Percentiles rank a stretch among this genome's conserved stretches.
Conservation (phyloP, 257 asterid genomes). For the Petrea volubilis region DNA sequence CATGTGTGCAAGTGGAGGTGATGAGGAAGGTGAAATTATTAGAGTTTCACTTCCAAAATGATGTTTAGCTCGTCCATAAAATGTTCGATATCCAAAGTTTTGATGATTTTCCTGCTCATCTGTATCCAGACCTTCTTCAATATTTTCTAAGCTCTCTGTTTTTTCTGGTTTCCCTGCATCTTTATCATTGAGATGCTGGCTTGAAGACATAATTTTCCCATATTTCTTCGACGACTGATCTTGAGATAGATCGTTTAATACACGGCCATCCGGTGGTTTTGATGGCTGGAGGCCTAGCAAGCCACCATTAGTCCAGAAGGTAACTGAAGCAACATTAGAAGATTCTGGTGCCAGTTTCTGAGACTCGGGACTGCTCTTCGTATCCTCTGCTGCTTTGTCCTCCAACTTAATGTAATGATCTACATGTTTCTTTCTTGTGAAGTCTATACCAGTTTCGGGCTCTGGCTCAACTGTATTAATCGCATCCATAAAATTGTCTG, state of each 20-base stretch:
- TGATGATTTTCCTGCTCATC: slow-evolving; percentile 31
- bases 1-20: slow-evolving; percentile 73
- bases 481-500: slow-evolving; percentile 58
- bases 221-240: slow-evolving; percentile 25
- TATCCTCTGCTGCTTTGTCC: slow-evolving; percentile 31
- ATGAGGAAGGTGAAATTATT: slow-evolving; percentile 51
- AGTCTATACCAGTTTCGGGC: slow-evolving; percentile 51
- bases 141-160: slow-evolving; percentile 23
- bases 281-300: slow-evolving; percentile 72
- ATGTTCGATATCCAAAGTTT: slow-evolving; percentile 27
- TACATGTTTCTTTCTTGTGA: slow-evolving; percentile 35
- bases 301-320: slow-evolving; percentile 74
- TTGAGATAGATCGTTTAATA: slow-evolving; percentile 27
- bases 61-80: slow-evolving; percentile 36
- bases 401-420: slow-evolving; percentile 31
- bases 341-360: slow-evolving; percentile 41
- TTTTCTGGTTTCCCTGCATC: slow-evolving; percentile 26
- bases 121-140: no score
- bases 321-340: slow-evolving; percentile 36
- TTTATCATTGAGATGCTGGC: slow-evolving; percentile 1
- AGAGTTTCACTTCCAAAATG: slow-evolving; percentile 37
- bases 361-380: slow-evolving; percentile 28
- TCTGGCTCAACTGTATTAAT: slow-evolving; percentile 64
- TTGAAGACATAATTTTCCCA: slow-evolving; percentile 17
- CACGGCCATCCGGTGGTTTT: slow-evolving; percentile 60